Evolutionary conservation across 225 moss, liverwort and hornwort species (phyloP), one percentile per base, ranked within the genome.

Genomic region (Marchantia polymorpha): DNA sequence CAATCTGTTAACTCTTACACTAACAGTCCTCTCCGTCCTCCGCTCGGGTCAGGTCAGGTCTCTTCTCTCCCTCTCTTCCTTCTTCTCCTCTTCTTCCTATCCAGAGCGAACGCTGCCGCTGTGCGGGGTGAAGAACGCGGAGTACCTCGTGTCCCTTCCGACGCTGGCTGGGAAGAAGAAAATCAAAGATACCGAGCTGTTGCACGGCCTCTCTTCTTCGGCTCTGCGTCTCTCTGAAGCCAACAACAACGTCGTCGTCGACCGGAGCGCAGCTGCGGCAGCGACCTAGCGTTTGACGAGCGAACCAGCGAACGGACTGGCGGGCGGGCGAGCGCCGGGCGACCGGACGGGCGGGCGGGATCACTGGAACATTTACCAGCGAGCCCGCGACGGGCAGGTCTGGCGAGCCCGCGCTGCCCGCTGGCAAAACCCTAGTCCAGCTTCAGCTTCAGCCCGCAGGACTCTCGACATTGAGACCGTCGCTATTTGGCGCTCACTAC

Each of bases 361-460:
- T 53, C 26, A 12, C 48, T 52, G 51, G 27, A 73, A 73, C 73
- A 52, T 54, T 29, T 73, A 0, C 13, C 26, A 0, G 20, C 29
- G 0, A 54, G 73, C 54, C 73, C 73, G 53, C 4, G 49, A 27
- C 14, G 50, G 73, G 26, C 52, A 73, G 73, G 27, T 73, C 27
- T 11, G 10, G 22, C 26, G 12, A 26, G 14, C 26, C 13, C 53
- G 26, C 22, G 11, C 12, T 73, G 73, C 54, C 73, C 53, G 53
- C 53, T 26, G 25, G 15, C 53, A 55, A 73, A 73, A 72, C 73
- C 54, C 73, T 73, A 73, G 53, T 50, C 54, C 54, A 13, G 23
- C 26, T 53, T 25, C 52, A 73, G 66, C 16, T 13, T 15, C 68
- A 31, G 39, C 39, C 31, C 15, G 19, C 20, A 17, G 31, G 39